These are phyloP conservation scores for Cryoendolithus antarcticus DNA, from an alignment of 2,329 filamentous ascomycete genomes.

Conservation along the genomic window DNA sequence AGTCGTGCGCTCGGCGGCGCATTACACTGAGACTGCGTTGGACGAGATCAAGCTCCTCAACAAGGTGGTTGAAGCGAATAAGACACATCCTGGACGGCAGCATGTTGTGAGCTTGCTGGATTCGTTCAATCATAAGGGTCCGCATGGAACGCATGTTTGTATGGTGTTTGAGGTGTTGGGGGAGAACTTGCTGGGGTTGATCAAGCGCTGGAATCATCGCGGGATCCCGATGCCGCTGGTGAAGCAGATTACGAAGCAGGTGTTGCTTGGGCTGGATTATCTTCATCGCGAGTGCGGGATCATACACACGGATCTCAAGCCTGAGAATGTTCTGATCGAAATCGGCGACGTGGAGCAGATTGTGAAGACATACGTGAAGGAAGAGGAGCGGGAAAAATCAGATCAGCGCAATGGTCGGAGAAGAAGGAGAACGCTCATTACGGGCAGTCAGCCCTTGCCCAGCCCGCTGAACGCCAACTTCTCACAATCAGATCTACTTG, in stretches of 20 bases:
- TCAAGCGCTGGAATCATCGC: constrained; percentile 97
- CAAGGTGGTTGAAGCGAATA: constrained; percentile 91
- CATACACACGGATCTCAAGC: constrained; percentile 95
- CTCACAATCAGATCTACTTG: constrained; percentile 58
- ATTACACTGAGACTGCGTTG: constrained; percentile 97
- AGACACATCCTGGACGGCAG: constrained; percentile 81
- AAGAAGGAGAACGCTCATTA: constrained; percentile 84
- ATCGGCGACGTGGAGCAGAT: constrained; percentile 99
- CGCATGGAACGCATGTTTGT: constrained; percentile 91
- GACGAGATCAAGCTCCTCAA: constrained; percentile 98
- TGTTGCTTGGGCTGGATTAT: constrained; percentile 88
- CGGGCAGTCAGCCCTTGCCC: constrained; percentile 88
- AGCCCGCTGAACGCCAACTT: constrained; percentile 91
- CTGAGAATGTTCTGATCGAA: constrained; percentile 96
- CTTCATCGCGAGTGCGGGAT: constrained; percentile 96
- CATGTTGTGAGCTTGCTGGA: constrained; percentile 94
- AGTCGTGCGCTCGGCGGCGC: constrained; percentile 90
- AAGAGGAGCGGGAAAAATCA: constrained; percentile 59
- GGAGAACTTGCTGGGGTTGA: constrained; percentile 85
- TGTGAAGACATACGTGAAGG: constrained; percentile 89
- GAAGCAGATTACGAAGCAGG: constrained; percentile 98
- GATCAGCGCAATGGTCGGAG: constrained; percentile 85
- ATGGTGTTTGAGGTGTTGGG: constrained; percentile 99
- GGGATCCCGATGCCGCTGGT: constrained; percentile 93
- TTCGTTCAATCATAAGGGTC: constrained; percentile 94